phyloP scores from a whole-genome alignment of 1,139 yeast genomes.

The Starmera stellimalicola region DNA sequence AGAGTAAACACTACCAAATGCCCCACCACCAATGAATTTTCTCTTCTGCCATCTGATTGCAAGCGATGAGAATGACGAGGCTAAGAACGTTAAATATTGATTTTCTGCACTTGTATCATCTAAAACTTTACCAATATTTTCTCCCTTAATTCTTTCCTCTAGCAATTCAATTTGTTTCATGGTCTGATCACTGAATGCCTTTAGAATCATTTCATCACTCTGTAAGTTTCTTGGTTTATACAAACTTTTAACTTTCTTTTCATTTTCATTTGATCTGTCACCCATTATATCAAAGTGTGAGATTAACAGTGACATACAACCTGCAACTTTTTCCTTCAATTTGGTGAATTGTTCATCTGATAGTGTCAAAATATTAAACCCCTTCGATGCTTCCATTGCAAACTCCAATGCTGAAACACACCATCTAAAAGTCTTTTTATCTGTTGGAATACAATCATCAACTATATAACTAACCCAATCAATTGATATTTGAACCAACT shows the following conservation, averaged over 20 bases:
- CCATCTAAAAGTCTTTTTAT: slow-evolving; percentile 87
- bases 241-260: slow-evolving; percentile 36
- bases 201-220: slow-evolving; percentile 28
- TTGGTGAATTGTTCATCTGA: slow-evolving; percentile 67
- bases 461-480: slow-evolving; percentile 92
- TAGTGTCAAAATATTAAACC: slow-evolving; percentile 77
- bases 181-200: slow-evolving; percentile 25
- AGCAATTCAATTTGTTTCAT: slow-evolving; percentile 23
- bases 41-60: slow-evolving; percentile 98
- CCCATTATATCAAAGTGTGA: slow-evolving; percentile 99
- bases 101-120: slow-evolving; percentile 84
- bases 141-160: slow-evolving; percentile 21
- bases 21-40: slow-evolving; percentile 86
- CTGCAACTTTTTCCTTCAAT: slow-evolving; percentile 78
- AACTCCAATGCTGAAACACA: slow-evolving; percentile 92
- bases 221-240: slow-evolving; percentile 28
- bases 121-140: slow-evolving; percentile 74
- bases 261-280: slow-evolving; percentile 78
- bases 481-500: slow-evolving; percentile 65
- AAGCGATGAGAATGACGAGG: slow-evolving; percentile 83
- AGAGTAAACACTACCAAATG: slow-evolving; percentile 90
- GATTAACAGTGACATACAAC: slow-evolving; percentile 87
- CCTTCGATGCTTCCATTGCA: slow-evolving; percentile 91
- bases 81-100: slow-evolving; percentile 76
- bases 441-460: slow-evolving; percentile 92